Conservation (phyloP, 768 basidiomycete species). For the Leucocoprinus leucothites region DNA sequence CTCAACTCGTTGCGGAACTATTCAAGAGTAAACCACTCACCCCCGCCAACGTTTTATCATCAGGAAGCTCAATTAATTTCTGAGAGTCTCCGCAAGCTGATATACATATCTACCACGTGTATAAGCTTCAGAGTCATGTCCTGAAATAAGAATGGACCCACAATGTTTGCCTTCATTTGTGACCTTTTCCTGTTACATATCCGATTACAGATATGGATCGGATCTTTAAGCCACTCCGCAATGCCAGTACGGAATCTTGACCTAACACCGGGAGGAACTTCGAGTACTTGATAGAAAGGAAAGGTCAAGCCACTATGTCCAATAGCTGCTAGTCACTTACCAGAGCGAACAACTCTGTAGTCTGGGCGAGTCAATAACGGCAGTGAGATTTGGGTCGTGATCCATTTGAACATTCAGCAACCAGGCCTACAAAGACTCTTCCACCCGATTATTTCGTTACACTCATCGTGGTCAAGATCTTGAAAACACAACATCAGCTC, state of each 20-base stretch:
- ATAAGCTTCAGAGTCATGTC: neutral
- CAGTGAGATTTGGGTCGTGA: neutral
- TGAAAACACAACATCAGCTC: neutral
- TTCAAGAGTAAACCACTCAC: neutral
- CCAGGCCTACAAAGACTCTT: slow-evolving; percentile 9
- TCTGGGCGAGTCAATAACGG: neutral
- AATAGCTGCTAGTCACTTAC: neutral
- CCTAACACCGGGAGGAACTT: neutral
- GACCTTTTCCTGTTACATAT: slow-evolving; percentile 5
- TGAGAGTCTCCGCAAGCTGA: slow-evolving; percentile 15
- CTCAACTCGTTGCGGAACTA: too few species aligned
- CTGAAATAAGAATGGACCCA: neutral
- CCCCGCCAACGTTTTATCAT: neutral
- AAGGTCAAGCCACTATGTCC: neutral
- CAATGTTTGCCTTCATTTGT: slow-evolving; percentile 3
- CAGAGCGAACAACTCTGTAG: slow-evolving; percentile 1
- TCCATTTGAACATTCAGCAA: neutral
- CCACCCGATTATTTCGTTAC: slow-evolving; percentile 12
- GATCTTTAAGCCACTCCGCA: slow-evolving; percentile 3
- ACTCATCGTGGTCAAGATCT: slow-evolving; percentile 16
- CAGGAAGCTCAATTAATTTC: neutral
- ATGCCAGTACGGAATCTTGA: neutral
- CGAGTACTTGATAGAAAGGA: neutral
- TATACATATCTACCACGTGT: slow-evolving; percentile 13
- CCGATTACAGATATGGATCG: neutral